Evolutionary conservation across 805 yeast genomes (phyloP), one percentile per base, ranked within the genome.

Genomic region (Pichia ethanolica): DNA sequence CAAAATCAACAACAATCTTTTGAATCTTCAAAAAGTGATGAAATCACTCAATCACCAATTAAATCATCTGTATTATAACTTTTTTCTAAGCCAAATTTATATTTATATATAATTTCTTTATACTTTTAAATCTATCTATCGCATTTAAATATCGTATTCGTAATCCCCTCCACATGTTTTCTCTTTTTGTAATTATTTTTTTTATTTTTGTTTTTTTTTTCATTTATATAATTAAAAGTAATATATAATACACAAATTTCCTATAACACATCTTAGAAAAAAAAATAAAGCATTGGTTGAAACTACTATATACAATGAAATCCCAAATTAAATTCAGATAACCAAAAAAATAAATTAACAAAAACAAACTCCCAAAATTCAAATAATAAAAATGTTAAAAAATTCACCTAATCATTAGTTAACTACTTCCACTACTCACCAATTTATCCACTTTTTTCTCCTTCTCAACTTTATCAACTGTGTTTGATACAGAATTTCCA

Each of bases 371-470:
- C 20, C 20, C 20, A 20, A 20, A 20, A 20, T 20, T 20, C 20
- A 20, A 20, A 20, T 20, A 20, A 20, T 20, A 20, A 20, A 20
- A 20, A 2, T 20, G 20, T 20, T 20, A 20, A 20, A 20, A n/a
- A 40, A 4, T 42, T 25, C 34, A 7, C 9, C 30, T 20, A 20
- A 7, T 38, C 3, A 32, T 32, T 41, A 33, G 32, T 12, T 26
- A 39, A 27, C 42, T 13, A 30, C 42, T 39, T 30, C 9, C 7
- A 30, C 42, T 39, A n/a, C 42, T 37, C 6, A 43, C 45, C 37
- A 35, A 12, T 20, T 40, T 40, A n/a, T 44, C 41, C 30, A 32
- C 26, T 28, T 43, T 39, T 13, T 50, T 39, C 27, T 50, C 53
- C 35, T 46, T 46, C 20, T 43, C 49, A 34, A 36, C 35, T 27